Conservation (phyloP, 1,284 basidiomycete genomes). For the Malassezia psittaci region DNA sequence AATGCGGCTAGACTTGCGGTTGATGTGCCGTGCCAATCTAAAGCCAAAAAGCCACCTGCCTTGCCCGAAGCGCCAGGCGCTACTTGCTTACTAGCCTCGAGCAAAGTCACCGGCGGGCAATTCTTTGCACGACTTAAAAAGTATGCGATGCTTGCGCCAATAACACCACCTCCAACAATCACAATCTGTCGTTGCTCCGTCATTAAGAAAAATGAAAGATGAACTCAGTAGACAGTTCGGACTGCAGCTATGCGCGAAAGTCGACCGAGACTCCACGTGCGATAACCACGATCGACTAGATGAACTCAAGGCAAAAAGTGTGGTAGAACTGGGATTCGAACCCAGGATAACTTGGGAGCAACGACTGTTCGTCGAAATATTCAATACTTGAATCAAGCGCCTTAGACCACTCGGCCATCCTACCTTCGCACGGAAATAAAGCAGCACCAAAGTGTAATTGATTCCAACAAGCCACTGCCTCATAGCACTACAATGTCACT, state of each 20-base stretch:
- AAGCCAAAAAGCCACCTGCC: constrained; percentile 79
- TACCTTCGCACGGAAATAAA: not conserved
- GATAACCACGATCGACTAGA: not conserved
- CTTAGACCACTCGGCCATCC: constrained; percentile 23
- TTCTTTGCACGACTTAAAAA: constrained; percentile 52
- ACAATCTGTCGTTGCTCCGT: constrained; percentile 26
- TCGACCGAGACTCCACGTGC: not conserved
- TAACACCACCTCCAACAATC: constrained; percentile 56
- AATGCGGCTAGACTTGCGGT: constrained; percentile 57
- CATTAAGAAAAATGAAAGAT: constrained; percentile 10
- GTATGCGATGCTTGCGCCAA: constrained; percentile 73
- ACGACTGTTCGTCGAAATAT: constrained; percentile 11
- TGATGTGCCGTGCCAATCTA: constrained; percentile 57
- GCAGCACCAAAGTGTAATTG: no score
- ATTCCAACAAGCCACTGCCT: no score
- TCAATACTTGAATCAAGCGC: constrained; percentile 22
- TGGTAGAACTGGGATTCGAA: constrained; percentile 24
- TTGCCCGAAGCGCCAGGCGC: constrained; percentile 68
- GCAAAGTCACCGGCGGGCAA: constrained; percentile 50
- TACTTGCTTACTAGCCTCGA: constrained; percentile 62
- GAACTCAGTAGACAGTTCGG: not conserved
- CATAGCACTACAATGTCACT: no score
- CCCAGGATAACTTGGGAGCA: constrained; percentile 21
- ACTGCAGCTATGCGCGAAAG: not conserved
- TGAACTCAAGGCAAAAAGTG: no score